These are phyloP conservation scores for Phytophthora aleatoria DNA, from an alignment of 352 stramenopile species.

Conservation along the genomic window DNA sequence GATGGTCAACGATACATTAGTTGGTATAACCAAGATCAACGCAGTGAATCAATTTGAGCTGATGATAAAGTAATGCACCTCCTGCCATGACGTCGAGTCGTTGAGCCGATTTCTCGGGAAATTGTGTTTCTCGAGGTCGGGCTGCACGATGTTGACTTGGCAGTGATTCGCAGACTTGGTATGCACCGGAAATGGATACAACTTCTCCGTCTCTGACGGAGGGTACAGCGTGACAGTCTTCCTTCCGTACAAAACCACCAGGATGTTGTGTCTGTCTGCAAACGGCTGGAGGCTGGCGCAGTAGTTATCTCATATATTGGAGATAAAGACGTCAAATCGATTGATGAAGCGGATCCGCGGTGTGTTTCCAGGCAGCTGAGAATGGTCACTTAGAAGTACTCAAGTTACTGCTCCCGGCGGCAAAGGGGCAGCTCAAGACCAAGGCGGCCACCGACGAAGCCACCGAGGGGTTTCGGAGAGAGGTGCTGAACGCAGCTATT, in stretches of 20 bases:
- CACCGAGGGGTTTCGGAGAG: conserved; percentile 3
- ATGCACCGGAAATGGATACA: conserved; percentile 72
- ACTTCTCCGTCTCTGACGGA: conserved; percentile 50
- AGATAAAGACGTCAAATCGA: background rate
- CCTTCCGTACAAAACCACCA: conserved; percentile 69
- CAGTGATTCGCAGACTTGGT: conserved; percentile 82
- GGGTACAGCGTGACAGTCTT: conserved; percentile 79
- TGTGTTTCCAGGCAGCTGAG: background rate
- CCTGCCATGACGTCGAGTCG: conserved; percentile 46
- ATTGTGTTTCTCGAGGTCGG: conserved; percentile 44
- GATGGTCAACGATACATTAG: conserved; percentile 13
- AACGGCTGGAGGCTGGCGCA: background rate
- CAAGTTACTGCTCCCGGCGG: background rate
- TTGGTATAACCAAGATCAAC: conserved; percentile 6
- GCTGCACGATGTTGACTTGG: conserved; percentile 49
- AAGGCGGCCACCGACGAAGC: background rate
- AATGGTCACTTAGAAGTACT: background rate
- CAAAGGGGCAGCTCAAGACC: background rate
- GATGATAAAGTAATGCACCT: conserved; percentile 30
- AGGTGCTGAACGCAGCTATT: conserved; percentile 9
- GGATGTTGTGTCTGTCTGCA: conserved; percentile 50
- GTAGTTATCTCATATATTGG: background rate
- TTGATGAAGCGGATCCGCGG: background rate
- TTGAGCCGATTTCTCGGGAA: conserved; percentile 31
- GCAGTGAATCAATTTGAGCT: background rate